These are phyloP conservation scores for Escallonia rubra DNA, from an alignment of 129 eudicot genomes.

Conservation along the genomic window DNA sequence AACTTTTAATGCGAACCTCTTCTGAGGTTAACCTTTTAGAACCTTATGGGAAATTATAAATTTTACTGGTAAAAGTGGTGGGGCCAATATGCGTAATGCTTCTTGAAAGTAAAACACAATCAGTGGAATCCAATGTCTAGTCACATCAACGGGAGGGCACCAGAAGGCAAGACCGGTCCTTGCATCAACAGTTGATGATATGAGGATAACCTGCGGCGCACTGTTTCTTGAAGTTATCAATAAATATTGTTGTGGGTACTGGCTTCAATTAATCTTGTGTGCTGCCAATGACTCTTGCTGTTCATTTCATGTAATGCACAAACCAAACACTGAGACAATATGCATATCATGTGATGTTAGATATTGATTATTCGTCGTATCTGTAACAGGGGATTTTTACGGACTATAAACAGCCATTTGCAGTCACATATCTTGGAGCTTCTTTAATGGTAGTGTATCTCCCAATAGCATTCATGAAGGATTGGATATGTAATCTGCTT, in stretches of 20 bases:
- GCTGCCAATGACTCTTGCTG: too few species aligned
- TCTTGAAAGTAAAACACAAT: background rate
- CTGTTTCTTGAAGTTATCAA: too few species aligned
- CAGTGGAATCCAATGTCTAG: background rate
- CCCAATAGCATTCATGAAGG: conserved; percentile 86
- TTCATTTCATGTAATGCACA: too few species aligned
- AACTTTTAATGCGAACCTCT: background rate
- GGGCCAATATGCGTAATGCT: background rate
- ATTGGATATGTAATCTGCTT: conserved; percentile 48
- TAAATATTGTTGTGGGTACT: background rate
- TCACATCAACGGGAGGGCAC: background rate
- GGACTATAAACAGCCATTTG: conserved; percentile 95
- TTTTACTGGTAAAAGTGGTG: background rate
- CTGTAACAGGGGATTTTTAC: conserved; percentile 67
- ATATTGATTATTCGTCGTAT: conserved; percentile 10
- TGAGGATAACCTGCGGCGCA: background rate
- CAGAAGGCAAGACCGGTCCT: background rate
- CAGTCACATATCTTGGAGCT: conserved; percentile 98
- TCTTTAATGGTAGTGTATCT: conserved; percentile 94
- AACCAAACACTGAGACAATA: too few species aligned
- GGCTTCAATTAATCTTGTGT: background rate
- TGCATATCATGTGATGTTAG: background rate
- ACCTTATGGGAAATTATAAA: background rate
- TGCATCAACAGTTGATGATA: background rate
- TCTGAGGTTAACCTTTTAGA: background rate